Evolutionary conservation across 257 asterid genomes (phyloP).

Genomic region (Leonotis leonurus): DNA sequence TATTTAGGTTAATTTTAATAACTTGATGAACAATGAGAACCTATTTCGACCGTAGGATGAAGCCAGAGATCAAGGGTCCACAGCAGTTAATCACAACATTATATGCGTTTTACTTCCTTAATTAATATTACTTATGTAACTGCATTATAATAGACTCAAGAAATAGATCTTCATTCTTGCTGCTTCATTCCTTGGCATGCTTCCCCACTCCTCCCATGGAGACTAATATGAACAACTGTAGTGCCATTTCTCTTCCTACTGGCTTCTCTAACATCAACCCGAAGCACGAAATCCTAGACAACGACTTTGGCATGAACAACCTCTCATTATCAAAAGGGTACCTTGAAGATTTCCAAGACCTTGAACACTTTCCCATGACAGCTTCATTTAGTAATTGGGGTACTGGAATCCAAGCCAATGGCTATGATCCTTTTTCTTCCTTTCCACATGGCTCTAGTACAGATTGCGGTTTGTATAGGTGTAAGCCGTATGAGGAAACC

Average conservation of each 20-base stretch:
- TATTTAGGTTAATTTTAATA: background rate
- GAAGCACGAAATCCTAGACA: slow-evolving; percentile 32
- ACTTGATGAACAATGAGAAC: background rate
- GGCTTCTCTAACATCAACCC: slow-evolving; percentile 27
- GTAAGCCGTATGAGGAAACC: slow-evolving; percentile 35
- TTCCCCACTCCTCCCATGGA: slow-evolving; percentile 28
- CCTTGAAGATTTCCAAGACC: slow-evolving; percentile 52
- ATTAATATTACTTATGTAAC: slow-evolving; percentile 30
- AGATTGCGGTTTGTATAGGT: slow-evolving; percentile 25
- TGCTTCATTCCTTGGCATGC: slow-evolving; percentile 20
- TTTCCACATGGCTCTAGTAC: slow-evolving; percentile 21
- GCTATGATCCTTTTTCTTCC: slow-evolving; percentile 48
- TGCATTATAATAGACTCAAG: slow-evolving; percentile 20
- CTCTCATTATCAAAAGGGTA: slow-evolving; percentile 32
- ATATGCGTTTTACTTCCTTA: slow-evolving; percentile 28
- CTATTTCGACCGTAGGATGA: slow-evolving; percentile 22
- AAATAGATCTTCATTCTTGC: slow-evolving; percentile 20
- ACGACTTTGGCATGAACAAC: slow-evolving; percentile 31
- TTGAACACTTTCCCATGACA: slow-evolving; percentile 32
- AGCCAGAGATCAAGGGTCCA: slow-evolving; percentile 17
- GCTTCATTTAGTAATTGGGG: slow-evolving; percentile 29
- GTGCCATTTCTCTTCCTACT: slow-evolving; percentile 15
- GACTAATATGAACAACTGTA: slow-evolving; percentile 6
- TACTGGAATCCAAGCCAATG: slow-evolving; percentile 24
- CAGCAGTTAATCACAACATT: slow-evolving; percentile 23